A percentile compares a stretch with the other conserved stretches of the same genome.
Conservation (phyloP, 495 filamentous ascomycete species). For the Lophium mytilinum region DNA sequence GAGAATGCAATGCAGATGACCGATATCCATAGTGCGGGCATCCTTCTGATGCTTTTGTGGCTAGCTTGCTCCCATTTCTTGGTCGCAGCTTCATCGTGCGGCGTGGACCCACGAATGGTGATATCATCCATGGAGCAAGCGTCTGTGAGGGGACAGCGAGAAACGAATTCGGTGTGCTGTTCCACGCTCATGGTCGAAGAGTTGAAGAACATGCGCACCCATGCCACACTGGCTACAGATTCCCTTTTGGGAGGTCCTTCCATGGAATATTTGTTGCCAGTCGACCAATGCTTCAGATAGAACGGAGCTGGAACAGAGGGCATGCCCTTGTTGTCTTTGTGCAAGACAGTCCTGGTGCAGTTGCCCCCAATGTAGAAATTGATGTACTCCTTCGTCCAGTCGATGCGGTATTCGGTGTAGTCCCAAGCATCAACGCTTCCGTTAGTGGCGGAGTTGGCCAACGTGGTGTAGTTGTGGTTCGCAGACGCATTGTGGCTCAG, state of each 20-base stretch:
- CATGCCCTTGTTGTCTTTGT: slow-evolving; percentile 17
- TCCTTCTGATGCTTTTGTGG: slow-evolving; percentile 6
- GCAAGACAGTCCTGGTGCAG: slow-evolving; percentile 18
- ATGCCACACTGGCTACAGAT: slow-evolving; percentile 32
- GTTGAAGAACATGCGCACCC: slow-evolving; percentile 38
- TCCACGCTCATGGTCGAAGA: slow-evolving; percentile 29
- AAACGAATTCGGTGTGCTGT: slow-evolving; percentile 21
- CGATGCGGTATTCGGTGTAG: slow-evolving; percentile 34
- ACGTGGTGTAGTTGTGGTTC: slow-evolving; percentile 14
- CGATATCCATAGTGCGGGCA: slow-evolving; percentile 21
- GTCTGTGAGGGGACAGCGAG: slow-evolving; percentile 23
- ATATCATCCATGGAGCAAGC: slow-evolving; percentile 33
- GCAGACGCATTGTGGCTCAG: slow-evolving; percentile 9
- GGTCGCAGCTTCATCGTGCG: slow-evolving; percentile 20
- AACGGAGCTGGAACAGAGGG: slow-evolving; percentile 30
- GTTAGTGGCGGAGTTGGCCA: slow-evolving; percentile 3
- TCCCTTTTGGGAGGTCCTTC: slow-evolving; percentile 30
- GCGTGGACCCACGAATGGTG: slow-evolving; percentile 30
- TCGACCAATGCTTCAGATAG: slow-evolving; percentile 37
- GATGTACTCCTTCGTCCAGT: slow-evolving; percentile 34
- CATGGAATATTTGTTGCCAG: slow-evolving; percentile 30
- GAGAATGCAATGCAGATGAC: slow-evolving; percentile 22
- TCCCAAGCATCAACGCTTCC: slow-evolving; percentile 29
- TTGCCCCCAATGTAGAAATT: slow-evolving; percentile 30
- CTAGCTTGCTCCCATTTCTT: slow-evolving; percentile 23